Evolutionary conservation across 345 rosid genomes (phyloP), one percentile per base, ranked within the genome.

Genomic region (Hibiscus mutabilis): DNA sequence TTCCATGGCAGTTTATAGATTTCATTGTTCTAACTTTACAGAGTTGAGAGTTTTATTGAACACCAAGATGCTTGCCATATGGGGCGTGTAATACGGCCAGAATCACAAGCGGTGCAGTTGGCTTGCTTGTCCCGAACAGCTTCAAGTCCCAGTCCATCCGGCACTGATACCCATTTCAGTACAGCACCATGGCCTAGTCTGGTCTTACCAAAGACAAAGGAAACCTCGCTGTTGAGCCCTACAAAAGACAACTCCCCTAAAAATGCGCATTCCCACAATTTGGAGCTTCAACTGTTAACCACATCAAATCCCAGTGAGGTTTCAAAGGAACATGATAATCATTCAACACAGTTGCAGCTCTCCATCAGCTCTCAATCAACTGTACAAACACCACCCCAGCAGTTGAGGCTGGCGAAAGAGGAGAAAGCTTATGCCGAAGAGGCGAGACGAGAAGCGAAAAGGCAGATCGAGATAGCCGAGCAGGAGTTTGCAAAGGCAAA

Each of bases 41-140:
- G 98, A 83, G 98, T 92, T 66, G 97, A 94, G 86, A 91, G 97
- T 73, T 94, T 94, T 82, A 94, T 94, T n/a, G 96, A 94, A 75
- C 98, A 94, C 68, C 97, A 94, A 84, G 98, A 91, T 73, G 75
- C 85, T 49, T 94, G 98, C 88, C 80, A 76, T 64, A 82, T 87
- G 83, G 85, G 91, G 40, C 82, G 82, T 4, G 73, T 85, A 53
- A 76, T 85, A 52, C 76, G 77, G 42, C 70, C 86, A 29, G 82
- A 79, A 44, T 71, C 85, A 40, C 88, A 77, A 44, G 73, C 82
- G 5, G 69, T 81, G 65, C 88, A 85, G 73, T 82, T 80, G 12
- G 78, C 35, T 11, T 82, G 90, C 74, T 75, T 86, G 76, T 87
- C 91, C 1, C 77, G 84, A 79, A 89, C 92, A 0, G 82, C 88